A percentile compares a stretch with the other conserved stretches of the same genome.
Evolutionary conservation across 1,284 basidiomycete genomes (phyloP).

Genomic region (Leccinum solheimii): DNA sequence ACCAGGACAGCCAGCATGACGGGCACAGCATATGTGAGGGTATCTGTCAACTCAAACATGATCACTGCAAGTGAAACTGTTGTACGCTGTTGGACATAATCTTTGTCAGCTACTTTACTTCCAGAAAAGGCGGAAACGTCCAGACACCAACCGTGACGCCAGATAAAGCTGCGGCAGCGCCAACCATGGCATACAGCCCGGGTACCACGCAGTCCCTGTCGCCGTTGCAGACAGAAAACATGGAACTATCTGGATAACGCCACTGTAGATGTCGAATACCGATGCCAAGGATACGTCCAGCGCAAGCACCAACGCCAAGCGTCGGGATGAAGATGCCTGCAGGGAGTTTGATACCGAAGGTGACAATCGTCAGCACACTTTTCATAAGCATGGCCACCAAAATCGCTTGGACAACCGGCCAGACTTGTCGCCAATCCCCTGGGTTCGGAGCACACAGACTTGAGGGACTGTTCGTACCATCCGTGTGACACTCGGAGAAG

Average conservation of each 20-base stretch:
- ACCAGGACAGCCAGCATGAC: slow-evolving; percentile 90
- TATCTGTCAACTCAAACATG: slow-evolving; percentile 97
- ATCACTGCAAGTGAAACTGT: slow-evolving; percentile 95
- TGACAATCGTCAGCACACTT: slow-evolving; percentile 82
- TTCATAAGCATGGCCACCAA: slow-evolving; percentile 80
- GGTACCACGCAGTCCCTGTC: slow-evolving; percentile 76
- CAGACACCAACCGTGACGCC: slow-evolving; percentile 73
- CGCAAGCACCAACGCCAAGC: slow-evolving; percentile 95
- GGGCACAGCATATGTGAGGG: slow-evolving; percentile 92
- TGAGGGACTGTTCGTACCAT: slow-evolving; percentile 54
- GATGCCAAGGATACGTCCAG: slow-evolving; percentile 88
- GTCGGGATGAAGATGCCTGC: slow-evolving; percentile 98
- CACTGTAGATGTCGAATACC: slow-evolving; percentile 78
- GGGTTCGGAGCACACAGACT: slow-evolving; percentile 75
- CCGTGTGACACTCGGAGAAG: slow-evolving; percentile 80
- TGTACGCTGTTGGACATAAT: slow-evolving; percentile 53
- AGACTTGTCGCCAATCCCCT: slow-evolving; percentile 56
- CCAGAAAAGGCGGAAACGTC: background rate
- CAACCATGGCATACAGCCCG: slow-evolving; percentile 91
- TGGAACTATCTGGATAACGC: slow-evolving; percentile 56
- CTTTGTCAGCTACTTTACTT: slow-evolving; percentile 13
- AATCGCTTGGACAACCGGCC: slow-evolving; percentile 69
- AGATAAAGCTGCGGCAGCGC: slow-evolving; percentile 84
- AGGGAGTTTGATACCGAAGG: slow-evolving; percentile 92
- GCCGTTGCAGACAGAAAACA: slow-evolving; percentile 69